Percentiles rank a stretch among this genome's conserved stretches.
Evolutionary conservation across 1,139 yeast genomes (phyloP).

Genomic region (Diutina rugosa): DNA sequence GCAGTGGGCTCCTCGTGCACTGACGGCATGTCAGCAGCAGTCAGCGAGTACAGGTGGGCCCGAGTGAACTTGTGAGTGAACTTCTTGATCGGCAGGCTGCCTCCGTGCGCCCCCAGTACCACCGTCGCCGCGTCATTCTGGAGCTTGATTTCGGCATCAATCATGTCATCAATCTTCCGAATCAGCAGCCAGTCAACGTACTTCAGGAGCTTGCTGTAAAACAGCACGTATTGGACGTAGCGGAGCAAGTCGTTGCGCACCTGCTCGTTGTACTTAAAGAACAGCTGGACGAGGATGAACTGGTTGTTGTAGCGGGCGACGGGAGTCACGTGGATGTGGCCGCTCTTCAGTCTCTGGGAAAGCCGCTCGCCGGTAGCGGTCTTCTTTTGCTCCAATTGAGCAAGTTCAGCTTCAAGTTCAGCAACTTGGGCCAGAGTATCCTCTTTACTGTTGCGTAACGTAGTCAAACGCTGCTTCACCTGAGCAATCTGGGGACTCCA

Average conservation of each 20-base stretch:
- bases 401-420: not conserved
- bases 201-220: slow-evolving; percentile 15
- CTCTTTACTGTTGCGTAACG: not conserved
- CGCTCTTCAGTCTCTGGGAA: not conserved
- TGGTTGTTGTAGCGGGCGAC: slow-evolving; percentile 24
- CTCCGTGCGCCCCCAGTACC: not conserved
- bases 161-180: slow-evolving; percentile 15
- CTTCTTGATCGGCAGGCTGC: not conserved
- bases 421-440: not conserved
- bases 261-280: slow-evolving; percentile 29
- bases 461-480: not conserved
- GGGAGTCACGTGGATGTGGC: not conserved
- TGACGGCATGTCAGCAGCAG: not conserved
- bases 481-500: not conserved
- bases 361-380: not conserved
- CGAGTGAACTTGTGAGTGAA: not conserved
- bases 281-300: slow-evolving; percentile 27
- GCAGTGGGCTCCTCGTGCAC: not conserved
- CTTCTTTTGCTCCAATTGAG: not conserved
- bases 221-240: slow-evolving; percentile 27
- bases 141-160: not conserved
- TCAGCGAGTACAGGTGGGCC: not conserved
- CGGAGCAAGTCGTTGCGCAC: slow-evolving; percentile 23
- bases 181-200: slow-evolving; percentile 27
- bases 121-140: not conserved